Percentiles rank a stretch among this genome's conserved stretches.
These are phyloP conservation scores for Arachnomyces sp. DNA, from an alignment of 2,329 filamentous ascomycete genomes.

Conservation along the genomic window DNA sequence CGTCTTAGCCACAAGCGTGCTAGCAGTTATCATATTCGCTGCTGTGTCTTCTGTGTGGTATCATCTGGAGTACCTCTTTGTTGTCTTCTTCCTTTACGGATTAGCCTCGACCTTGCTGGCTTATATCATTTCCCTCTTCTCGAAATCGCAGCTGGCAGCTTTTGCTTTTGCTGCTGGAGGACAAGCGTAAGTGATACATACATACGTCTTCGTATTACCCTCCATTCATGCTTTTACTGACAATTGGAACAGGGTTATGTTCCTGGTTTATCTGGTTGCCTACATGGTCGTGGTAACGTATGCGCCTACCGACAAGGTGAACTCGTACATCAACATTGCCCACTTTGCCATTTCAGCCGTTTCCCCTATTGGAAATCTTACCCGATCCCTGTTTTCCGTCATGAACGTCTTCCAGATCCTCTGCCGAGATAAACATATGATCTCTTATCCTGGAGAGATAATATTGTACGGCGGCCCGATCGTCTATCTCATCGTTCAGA, in stretches of 20 bases:
- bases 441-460: slow-evolving; percentile 62
- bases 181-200: slow-evolving; percentile 51
- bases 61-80: slow-evolving; percentile 70
- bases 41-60: slow-evolving; percentile 61
- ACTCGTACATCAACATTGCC: slow-evolving; percentile 58
- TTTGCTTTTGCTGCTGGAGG: slow-evolving; percentile 76
- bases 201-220: not conserved
- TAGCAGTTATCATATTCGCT: slow-evolving; percentile 63
- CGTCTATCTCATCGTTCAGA: slow-evolving; percentile 70
- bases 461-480: slow-evolving; percentile 76
- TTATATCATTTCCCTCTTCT: slow-evolving; percentile 75
- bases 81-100: slow-evolving; percentile 74
- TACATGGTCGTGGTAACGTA: slow-evolving; percentile 70
- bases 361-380: slow-evolving; percentile 68
- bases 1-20: slow-evolving; percentile 57
- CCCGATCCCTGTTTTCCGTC: slow-evolving; percentile 65
- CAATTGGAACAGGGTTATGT: slow-evolving; percentile 44
- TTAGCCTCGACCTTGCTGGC: slow-evolving; percentile 67
- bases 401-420: slow-evolving; percentile 79
- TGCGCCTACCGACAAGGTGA: slow-evolving; percentile 60
- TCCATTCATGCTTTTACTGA: slow-evolving; percentile 11
- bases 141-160: slow-evolving; percentile 69
- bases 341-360: slow-evolving; percentile 69
- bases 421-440: slow-evolving; percentile 57
- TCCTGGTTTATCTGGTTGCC: slow-evolving; percentile 63